Conservation (phyloP, 495 filamentous ascomycete genomes). For the Thozetella sp. region DNA sequence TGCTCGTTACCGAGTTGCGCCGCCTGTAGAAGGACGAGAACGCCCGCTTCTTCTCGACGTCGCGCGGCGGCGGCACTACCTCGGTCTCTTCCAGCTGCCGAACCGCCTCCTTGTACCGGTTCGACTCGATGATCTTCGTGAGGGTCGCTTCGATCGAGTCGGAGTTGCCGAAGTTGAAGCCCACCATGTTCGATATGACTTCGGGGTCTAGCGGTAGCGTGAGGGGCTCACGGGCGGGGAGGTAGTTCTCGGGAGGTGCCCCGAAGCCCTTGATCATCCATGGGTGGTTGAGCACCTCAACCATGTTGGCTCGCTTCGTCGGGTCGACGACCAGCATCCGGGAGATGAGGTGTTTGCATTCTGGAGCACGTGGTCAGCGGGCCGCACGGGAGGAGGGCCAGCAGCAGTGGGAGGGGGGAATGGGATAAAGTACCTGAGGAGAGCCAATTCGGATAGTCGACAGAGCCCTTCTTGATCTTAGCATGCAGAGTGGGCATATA, state of each 20-base stretch:
- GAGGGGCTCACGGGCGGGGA: constrained; percentile 83
- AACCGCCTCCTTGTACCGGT: constrained; percentile 87
- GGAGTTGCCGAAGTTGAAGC: constrained; percentile 92
- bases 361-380: constrained; percentile 48
- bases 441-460: constrained; percentile 95
- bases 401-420: not conserved
- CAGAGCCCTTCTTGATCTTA: constrained; percentile 96
- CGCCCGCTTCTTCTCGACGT: constrained; percentile 79
- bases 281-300: constrained; percentile 93
- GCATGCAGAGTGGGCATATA: constrained; percentile 98
- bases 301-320: constrained; percentile 78
- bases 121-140: constrained; percentile 81
- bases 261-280: constrained; percentile 97
- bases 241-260: constrained; percentile 83
- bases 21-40: constrained; percentile 98
- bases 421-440: constrained; percentile 67
- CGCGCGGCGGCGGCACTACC: constrained; percentile 59
- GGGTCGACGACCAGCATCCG: constrained; percentile 98
- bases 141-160: constrained; percentile 82
- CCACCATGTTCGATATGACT: constrained; percentile 91
- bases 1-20: constrained; percentile 81
- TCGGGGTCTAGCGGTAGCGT: constrained; percentile 80
- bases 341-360: constrained; percentile 92
- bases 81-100: constrained; percentile 64
- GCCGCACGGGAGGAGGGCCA: not conserved